Percentiles rank a stretch among this genome's conserved stretches.
These are phyloP conservation scores for Trichoderma virens DNA, from an alignment of 495 filamentous ascomycete genomes.

Conservation along the genomic window DNA sequence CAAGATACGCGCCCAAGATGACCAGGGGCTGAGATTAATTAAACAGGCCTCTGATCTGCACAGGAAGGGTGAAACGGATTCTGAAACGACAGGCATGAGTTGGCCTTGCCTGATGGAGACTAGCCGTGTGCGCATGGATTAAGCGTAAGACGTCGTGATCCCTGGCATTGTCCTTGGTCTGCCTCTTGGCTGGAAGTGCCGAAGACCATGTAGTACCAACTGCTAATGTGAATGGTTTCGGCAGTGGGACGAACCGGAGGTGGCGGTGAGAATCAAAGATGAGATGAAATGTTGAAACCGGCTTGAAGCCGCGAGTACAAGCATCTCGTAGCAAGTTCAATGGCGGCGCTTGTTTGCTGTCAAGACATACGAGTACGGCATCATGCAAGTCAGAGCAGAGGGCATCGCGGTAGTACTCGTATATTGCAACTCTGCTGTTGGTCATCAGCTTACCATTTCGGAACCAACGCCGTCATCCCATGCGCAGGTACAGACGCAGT, in stretches of 20 bases:
- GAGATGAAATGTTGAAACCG: not conserved
- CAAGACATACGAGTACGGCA: too few species aligned
- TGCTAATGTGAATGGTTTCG: not conserved
- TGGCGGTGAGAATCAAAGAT: not conserved
- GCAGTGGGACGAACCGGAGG: not conserved
- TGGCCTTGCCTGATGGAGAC: not conserved
- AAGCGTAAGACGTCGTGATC: not conserved
- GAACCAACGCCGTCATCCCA: not conserved
- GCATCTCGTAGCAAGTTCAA: too few species aligned
- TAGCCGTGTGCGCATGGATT: not conserved
- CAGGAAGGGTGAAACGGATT: not conserved
- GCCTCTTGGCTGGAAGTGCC: not conserved
- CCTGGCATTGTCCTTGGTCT: not conserved
- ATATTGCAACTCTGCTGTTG: too few species aligned
- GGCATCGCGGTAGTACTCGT: too few species aligned
- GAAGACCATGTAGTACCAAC: not conserved
- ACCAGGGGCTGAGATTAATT: not conserved
- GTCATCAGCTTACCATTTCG: not conserved
- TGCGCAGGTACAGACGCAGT: not conserved
- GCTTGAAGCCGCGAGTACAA: not conserved
- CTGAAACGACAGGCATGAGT: not conserved
- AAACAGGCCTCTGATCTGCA: not conserved
- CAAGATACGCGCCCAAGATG: too few species aligned
- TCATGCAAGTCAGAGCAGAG: too few species aligned
- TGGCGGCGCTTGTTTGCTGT: too few species aligned